These are phyloP conservation scores for Aphanomyces stellatus DNA, from an alignment of 352 stramenopile genomes.

Conservation along the genomic window DNA sequence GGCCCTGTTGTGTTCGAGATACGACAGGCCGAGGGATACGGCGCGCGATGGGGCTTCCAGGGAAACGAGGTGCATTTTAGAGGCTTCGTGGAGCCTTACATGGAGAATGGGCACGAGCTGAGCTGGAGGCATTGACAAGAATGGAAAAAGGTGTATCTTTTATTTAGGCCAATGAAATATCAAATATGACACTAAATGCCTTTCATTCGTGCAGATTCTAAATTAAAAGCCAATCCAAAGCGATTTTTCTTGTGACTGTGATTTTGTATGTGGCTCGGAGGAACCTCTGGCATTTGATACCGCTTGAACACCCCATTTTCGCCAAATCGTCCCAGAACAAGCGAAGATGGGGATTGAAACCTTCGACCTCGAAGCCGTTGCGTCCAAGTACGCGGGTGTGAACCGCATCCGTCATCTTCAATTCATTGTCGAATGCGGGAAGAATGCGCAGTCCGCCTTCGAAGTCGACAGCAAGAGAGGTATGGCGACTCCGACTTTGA, in stretches of 20 bases:
- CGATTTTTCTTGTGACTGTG: too few species aligned
- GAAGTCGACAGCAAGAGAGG: constrained; percentile 15
- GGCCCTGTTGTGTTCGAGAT: constrained; percentile 62
- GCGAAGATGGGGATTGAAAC: constrained; percentile 32
- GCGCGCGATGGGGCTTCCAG: constrained; percentile 54
- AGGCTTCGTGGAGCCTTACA: constrained; percentile 78
- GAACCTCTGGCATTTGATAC: background rate
- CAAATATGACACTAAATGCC: background rate
- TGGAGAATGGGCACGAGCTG: constrained; percentile 62
- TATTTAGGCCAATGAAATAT: constrained; percentile 8
- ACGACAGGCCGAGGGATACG: constrained; percentile 56
- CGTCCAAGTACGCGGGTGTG: constrained; percentile 70
- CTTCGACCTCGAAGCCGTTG: constrained; percentile 78
- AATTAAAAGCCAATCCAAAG: background rate
- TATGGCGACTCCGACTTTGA: background rate
- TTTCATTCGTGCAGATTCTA: background rate
- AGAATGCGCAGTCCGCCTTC: background rate
- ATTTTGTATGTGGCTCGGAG: background rate
- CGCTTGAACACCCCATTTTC: background rate
- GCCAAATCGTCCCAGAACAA: background rate
- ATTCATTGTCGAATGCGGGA: constrained; percentile 38
- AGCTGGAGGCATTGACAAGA: constrained; percentile 50
- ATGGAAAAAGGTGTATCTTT: background rate
- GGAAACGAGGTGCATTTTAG: constrained; percentile 43
- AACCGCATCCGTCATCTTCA: constrained; percentile 68